A percentile compares a stretch with the other conserved stretches of the same genome.
phyloP scores from a whole-genome alignment of 2,329 filamentous ascomycete genomes.

The Penicillium polonicum region DNA sequence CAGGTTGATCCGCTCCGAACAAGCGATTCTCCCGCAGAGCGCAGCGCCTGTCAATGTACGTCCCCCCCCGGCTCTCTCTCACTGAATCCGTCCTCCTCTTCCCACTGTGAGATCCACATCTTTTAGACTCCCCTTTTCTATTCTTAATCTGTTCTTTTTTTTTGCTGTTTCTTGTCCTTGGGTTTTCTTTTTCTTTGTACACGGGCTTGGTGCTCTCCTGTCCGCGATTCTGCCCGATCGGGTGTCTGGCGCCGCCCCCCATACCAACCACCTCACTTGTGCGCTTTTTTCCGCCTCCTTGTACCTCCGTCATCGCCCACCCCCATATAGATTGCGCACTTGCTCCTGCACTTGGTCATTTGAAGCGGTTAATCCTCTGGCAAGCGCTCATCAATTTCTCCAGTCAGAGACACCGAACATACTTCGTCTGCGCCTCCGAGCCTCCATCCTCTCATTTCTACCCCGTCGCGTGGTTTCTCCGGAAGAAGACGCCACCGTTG shows the following conservation, averaged over 20 bases:
- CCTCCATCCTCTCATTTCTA: conserved; percentile 13
- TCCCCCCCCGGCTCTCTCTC: conserved; percentile 20
- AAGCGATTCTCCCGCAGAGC: conserved; percentile 38
- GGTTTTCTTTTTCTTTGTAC: conserved; percentile 17
- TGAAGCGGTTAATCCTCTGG: conserved; percentile 5
- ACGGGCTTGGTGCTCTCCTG: conserved; percentile 11
- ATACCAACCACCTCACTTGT: conserved; percentile 22
- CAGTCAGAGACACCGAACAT: conserved; percentile 5
- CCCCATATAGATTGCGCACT: conserved; percentile 17
- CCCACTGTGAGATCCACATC: conserved; percentile 32
- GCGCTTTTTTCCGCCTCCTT: conserved; percentile 28
- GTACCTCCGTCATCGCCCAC: conserved; percentile 25
- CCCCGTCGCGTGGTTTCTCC: conserved; percentile 22
- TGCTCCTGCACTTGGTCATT: conserved; percentile 6
- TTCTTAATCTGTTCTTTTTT: conserved; percentile 11
- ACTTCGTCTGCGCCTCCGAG: conserved; percentile 16
- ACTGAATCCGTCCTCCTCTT: conserved; percentile 19
- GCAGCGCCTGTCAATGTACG: conserved; percentile 23
- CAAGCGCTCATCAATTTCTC: conserved; percentile 11
- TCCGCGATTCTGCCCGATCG: conserved; percentile 23
- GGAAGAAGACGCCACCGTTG: conserved; percentile 11
- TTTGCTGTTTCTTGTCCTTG: conserved; percentile 7
- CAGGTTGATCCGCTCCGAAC: conserved; percentile 39
- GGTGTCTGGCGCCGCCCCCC: conserved; percentile 20
- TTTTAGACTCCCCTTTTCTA: conserved; percentile 13